Conservation (phyloP, 306 rosid species). For the Fragaria iinumae region DNA sequence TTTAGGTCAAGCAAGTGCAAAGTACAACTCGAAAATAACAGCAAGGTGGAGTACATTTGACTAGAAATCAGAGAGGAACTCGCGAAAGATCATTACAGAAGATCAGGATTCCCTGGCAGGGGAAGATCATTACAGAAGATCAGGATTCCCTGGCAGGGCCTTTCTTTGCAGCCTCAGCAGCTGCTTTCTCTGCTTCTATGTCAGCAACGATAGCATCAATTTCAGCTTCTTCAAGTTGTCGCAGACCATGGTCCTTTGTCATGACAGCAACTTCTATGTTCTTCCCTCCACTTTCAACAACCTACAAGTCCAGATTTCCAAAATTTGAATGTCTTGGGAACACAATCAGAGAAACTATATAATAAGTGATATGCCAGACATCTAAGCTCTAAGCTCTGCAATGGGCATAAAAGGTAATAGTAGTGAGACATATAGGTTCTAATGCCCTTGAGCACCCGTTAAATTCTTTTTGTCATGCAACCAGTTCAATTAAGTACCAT, state of each 20-base stretch:
- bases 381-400: neutral
- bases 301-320: conserved; percentile 44
- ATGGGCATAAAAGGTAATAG: neutral
- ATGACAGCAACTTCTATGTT: conserved; percentile 96
- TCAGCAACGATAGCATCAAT: conserved; percentile 90
- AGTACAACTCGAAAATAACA: conserved; percentile 13
- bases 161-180: conserved; percentile 98
- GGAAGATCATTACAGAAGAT: conserved; percentile 22
- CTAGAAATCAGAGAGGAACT: conserved; percentile 2
- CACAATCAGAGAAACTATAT: neutral
- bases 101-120: conserved; percentile 77
- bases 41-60: neutral
- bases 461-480: neutral
- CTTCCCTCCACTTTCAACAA: conserved; percentile 99
- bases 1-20: conserved; percentile 14
- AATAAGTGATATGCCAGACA: neutral
- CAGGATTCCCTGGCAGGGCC: conserved; percentile 78
- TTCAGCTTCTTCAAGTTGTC: conserved; percentile 95
- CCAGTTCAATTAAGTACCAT: neutral
- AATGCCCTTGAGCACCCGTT: neutral
- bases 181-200: conserved; percentile 95
- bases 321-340: neutral
- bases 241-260: conserved; percentile 80
- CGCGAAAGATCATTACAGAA: neutral
- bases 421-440: neutral